A percentile compares a stretch with the other conserved stretches of the same genome.
phyloP scores from a whole-genome alignment of 192 early-diverging fungal species.

The Umbelopsis ramanniana region DNA sequence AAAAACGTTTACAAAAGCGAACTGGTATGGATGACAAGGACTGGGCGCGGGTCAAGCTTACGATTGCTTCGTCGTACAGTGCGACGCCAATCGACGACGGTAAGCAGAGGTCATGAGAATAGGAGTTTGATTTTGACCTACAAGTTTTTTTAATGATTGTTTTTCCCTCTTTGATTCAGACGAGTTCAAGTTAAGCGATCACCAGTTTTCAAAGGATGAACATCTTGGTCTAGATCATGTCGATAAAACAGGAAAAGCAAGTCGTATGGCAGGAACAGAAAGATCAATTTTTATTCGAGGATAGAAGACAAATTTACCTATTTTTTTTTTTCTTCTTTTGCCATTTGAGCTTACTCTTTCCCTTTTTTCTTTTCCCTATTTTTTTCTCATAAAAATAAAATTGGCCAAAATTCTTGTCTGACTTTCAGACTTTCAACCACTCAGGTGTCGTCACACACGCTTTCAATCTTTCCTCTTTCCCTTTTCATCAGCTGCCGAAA shows the following conservation, averaged over 20 bases:
- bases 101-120: conserved; percentile 6
- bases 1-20: conserved; percentile 68
- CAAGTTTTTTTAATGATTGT: not conserved
- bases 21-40: conserved; percentile 87
- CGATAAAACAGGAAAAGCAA: conserved; percentile 47
- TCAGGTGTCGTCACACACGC: conserved; percentile 25
- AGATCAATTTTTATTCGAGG: conserved; percentile 52
- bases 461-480: conserved; percentile 18
- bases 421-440: conserved; percentile 25
- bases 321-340: not conserved
- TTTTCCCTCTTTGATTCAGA: not conserved
- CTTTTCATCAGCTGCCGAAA: conserved; percentile 28
- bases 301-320: conserved; percentile 26
- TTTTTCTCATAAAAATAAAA: conserved; percentile 24
- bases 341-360: not conserved
- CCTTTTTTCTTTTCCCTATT: not conserved
- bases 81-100: conserved; percentile 22
- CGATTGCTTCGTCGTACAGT: conserved; percentile 40
- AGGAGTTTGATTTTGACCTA: conserved; percentile 2
- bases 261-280: conserved; percentile 40
- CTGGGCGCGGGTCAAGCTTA: conserved; percentile 67
- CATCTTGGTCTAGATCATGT: conserved; percentile 56
- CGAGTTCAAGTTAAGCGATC: conserved; percentile 38
- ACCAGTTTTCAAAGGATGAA: conserved; percentile 37
- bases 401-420: conserved; percentile 10